Evolutionary conservation across 2,329 filamentous ascomycete genomes (phyloP).

Genomic region (Clathrospora elynae): DNA sequence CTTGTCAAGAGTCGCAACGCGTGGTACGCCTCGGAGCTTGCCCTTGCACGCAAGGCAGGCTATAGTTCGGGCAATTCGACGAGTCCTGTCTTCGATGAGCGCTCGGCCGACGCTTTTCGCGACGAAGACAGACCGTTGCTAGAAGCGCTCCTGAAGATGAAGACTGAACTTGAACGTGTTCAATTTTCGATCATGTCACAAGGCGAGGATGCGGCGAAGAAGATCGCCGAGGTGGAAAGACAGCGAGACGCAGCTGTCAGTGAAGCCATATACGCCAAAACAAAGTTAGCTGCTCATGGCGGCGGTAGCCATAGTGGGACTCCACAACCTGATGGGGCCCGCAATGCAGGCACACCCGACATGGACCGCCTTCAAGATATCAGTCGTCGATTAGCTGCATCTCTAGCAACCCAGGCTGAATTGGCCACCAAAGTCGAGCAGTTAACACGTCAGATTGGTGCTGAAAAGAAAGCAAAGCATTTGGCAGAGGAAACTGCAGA

Average conservation of each 20-base stretch:
- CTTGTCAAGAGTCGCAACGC: conserved; percentile 83
- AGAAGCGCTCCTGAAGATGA: conserved; percentile 90
- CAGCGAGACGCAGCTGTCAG: conserved; percentile 93
- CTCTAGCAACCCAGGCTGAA: conserved; percentile 78
- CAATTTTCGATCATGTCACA: conserved; percentile 90
- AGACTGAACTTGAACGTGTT: conserved; percentile 84
- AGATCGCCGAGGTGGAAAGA: conserved; percentile 91
- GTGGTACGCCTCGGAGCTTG: conserved; percentile 95
- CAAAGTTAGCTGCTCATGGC: conserved; percentile 82
- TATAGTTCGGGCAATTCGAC: conserved; percentile 75
- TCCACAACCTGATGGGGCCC: conserved; percentile 60
- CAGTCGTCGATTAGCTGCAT: conserved; percentile 78
- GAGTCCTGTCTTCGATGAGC: conserved; percentile 76
- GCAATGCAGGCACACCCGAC: conserved; percentile 63
- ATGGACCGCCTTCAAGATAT: conserved; percentile 75
- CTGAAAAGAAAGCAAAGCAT: conserved; percentile 79
- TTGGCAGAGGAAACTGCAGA: conserved; percentile 86
- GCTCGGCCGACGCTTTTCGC: conserved; percentile 76
- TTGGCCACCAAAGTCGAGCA: conserved; percentile 77
- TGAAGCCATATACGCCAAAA: conserved; percentile 93
- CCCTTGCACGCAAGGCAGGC: conserved; percentile 86
- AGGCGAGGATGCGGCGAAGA: conserved; percentile 79
- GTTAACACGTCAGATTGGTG: conserved; percentile 71
- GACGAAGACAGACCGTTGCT: conserved; percentile 92
- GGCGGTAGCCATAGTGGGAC: conserved; percentile 67